Base-by-base conservation (phyloP, 75 land plant genomes). In the Adiantum capillusveneris region DNA sequence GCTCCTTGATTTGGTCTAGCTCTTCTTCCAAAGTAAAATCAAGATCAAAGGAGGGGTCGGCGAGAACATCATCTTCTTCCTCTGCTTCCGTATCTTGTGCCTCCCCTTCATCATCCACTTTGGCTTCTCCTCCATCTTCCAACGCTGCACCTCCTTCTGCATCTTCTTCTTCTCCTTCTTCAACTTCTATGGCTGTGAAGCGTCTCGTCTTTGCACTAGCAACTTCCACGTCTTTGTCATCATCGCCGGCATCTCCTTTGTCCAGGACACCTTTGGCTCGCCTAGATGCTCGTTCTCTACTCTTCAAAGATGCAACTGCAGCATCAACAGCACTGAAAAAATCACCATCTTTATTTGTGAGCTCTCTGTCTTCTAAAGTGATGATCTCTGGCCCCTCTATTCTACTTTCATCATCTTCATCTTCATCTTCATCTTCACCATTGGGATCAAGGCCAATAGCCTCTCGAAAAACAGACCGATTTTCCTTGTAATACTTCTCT, bases 321-420 rank as follows among this genome's bases (percentile, higher is more conserved):
- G 53, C 62, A 56, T 86, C 83, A 20, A 86, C 82, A 25, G 75
- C 86, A 1, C 70, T 68, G 43, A 80, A 86, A 52, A 77, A 63
- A 25, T 81, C 87, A 9, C 19, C 58, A 31, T 31, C 44, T 17
- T 46, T 17, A n/a, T 5, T 46, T 46, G 49, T 17, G 5, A 3
- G 14, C 14, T 46, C 49, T 5, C 49, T 46, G 0, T 66, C 50
- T 9, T 60, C 63, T 11, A 20, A 62, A 34, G 37, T 5, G 9
- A 34, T 34, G 9, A 34, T 34, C 37, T 34, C 37, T 34, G 37
- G 37, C 3, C 37, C 37, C 37, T 34, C 37, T 5, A 34, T 34
- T 34, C 9, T 34, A 34, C 9, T 9, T 34, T 34, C 37, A 17
- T 44, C 51, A 34, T 34, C 37, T 34, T 34, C 37, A 17, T 44